Base-by-base conservation (phyloP, 805 yeast genomes). In the Spathaspora passalidarum region DNA sequence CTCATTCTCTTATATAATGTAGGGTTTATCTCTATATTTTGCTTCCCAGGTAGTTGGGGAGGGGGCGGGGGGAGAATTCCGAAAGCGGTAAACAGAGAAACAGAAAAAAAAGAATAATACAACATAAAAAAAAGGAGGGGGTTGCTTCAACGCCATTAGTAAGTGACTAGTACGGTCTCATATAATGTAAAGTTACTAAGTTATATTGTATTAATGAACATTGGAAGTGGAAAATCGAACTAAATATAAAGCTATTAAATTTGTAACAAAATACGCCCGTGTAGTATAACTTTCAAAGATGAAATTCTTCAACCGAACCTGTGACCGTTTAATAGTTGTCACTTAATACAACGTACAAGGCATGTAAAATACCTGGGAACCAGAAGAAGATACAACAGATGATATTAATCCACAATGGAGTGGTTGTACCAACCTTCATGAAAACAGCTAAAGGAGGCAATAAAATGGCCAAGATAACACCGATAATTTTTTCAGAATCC, bases 351-450 rank as follows among this genome's bases (percentile, higher is more conserved):
- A 84, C 68, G 68, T 81, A 86, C 54, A 84, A 63, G 44, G 92
- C 92, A 61, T 85, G 88, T 54, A 86, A 66, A 67, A 85, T 84
- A 69, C 84, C 91, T 59, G 94, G 94, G 83, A 86, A 83, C 82
- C 83, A 82, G 53, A 73, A 66, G 62, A 78, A 82, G 55, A 72
- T 50, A 73, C 86, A 81, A 56, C 82, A 75, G 49, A 83, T 63
- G 54, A 82, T 60, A 73, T 84, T 85, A 61, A 86, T 76, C 64
- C 84, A 68, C 59, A 85, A 79, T 43, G 77, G 86, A 43, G 75
- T 69, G 53, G 86, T 80, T 54, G 80, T 73, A 50, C 92, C 94
- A 56, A 75, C 77, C 52, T 75, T 78, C 75, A 85, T 65, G 65
- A 80, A 84, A 51, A 86, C 94, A 29, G 91, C 87, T 55, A 86